Conservation (phyloP, 306 rosid species). For the Castanea mollissima region DNA sequence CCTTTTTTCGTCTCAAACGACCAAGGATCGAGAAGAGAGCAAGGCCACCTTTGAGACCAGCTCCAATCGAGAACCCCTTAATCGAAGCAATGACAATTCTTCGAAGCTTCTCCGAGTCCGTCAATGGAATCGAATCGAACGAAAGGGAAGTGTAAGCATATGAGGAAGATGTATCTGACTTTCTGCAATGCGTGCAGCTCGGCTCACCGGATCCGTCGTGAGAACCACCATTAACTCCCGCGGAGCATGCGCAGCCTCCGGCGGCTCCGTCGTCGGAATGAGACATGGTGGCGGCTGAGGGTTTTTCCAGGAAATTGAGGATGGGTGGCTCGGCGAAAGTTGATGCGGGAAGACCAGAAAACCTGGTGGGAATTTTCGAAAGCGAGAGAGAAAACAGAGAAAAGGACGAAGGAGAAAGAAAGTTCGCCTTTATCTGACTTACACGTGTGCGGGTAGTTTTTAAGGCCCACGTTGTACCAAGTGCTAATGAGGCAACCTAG, state of each 20-base stretch:
- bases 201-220: slow-evolving; percentile 16
- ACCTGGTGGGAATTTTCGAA: slow-evolving; percentile 13
- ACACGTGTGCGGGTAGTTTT: neutral
- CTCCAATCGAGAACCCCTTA: slow-evolving; percentile 91
- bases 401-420: neutral
- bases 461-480: too few relatives aligned
- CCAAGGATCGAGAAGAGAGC: slow-evolving; percentile 83
- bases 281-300: slow-evolving; percentile 43
- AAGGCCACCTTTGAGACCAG: slow-evolving; percentile 93
- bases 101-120: slow-evolving; percentile 59
- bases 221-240: slow-evolving; percentile 21
- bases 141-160: slow-evolving; percentile 29
- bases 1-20: slow-evolving; percentile 62
- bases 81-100: slow-evolving; percentile 64
- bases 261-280: slow-evolving; percentile 31
- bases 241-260: slow-evolving; percentile 24
- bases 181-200: slow-evolving; percentile 34
- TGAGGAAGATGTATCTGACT: slow-evolving; percentile 22
- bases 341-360: neutral
- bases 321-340: neutral
- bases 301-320: neutral
- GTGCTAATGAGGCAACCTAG: too few relatives aligned
- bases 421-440: neutral
- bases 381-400: neutral
- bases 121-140: slow-evolving; percentile 33